These are phyloP conservation scores for Penicillium macrosclerotiorum DNA, from an alignment of 495 filamentous ascomycete species.

Conservation along the genomic window DNA sequence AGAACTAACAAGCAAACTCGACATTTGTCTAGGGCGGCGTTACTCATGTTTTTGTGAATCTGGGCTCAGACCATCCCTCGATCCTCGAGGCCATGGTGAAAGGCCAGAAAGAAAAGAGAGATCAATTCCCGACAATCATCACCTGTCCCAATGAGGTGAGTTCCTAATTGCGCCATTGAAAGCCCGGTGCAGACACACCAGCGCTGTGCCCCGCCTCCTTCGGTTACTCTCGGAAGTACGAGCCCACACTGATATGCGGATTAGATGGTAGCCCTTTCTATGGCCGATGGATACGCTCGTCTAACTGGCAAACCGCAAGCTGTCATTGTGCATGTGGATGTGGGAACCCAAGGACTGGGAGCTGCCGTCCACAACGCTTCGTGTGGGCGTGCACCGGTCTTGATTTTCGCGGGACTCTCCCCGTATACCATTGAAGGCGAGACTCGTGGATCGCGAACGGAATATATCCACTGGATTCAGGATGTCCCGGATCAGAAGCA, in stretches of 20 bases:
- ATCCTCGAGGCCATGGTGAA: conserved; percentile 97
- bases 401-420: conserved; percentile 88
- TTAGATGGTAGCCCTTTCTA: conserved; percentile 95
- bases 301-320: conserved; percentile 82
- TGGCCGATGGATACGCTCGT: conserved; percentile 93
- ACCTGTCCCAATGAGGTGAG: conserved; percentile 84
- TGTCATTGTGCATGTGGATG: conserved; percentile 95
- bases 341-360: conserved; percentile 88
- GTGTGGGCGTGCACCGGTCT: conserved; percentile 78
- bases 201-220: neutral
- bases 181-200: neutral
- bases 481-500: conserved; percentile 93
- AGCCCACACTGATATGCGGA: conserved; percentile 1
- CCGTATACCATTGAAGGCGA: conserved; percentile 92
- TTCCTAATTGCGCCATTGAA: conserved; percentile 1
- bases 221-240: neutral
- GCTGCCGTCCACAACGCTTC: conserved; percentile 92
- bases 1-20: neutral
- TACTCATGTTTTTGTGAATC: conserved; percentile 87
- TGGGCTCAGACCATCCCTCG: conserved; percentile 90
- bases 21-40: conserved; percentile 65
- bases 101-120: conserved; percentile 64
- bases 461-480: conserved; percentile 98
- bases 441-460: conserved; percentile 80
- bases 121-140: conserved; percentile 79